Base-by-base conservation (phyloP, 352 stramenopile species). In the Pythium sukuiense region DNA sequence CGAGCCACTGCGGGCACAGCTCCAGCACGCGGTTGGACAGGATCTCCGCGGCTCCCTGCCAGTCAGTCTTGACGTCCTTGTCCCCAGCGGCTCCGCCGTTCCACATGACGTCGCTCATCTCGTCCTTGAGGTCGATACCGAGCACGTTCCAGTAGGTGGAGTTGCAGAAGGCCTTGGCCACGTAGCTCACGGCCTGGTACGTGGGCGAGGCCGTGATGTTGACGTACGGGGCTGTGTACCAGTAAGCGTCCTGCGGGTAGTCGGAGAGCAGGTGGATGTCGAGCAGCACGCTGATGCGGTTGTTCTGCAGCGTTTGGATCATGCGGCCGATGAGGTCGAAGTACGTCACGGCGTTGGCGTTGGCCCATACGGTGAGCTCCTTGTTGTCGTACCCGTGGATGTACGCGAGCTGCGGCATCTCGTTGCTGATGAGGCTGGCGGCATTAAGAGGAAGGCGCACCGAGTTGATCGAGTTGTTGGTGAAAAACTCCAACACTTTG, bases 91-190 rank as follows among this genome's bases (percentile, higher is more conserved):
- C 32, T 24, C 20, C 20, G 52, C 79, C 78, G 56, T 80, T 72
- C 71, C 66, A 73, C 61, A 50, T 24, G 6, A 86, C 55, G 55
- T 87, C 80, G 30, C 41, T 67, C 46, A 76, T 69, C 24, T 75
- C 76, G 55, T 81, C 79, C 75, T 90, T 92, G 55, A 92, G 69
- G 57, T 88, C 80, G 7, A 92, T 57, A n/a, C 81, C 83, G 20
- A 92, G 59, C 26, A 90, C 55, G 67, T 92, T 92, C 76, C 79
- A 92, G 59, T 87, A 87, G 3, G 63, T 73, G n/a, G 72, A 52
- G 8, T 71, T 76, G 55, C 83, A 88, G 30, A 92, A 72, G 1
- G 66, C 71, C 29, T 76, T 73, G 30, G 83, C 70, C 9, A 89
- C 54, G 41, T 75, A 77, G 12, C 72, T 74, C 54, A 75, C 78